A percentile compares a stretch with the other conserved stretches of the same genome.
These are phyloP conservation scores for Acidomyces sp. DNA, from an alignment of 495 filamentous ascomycete species.

Conservation along the genomic window DNA sequence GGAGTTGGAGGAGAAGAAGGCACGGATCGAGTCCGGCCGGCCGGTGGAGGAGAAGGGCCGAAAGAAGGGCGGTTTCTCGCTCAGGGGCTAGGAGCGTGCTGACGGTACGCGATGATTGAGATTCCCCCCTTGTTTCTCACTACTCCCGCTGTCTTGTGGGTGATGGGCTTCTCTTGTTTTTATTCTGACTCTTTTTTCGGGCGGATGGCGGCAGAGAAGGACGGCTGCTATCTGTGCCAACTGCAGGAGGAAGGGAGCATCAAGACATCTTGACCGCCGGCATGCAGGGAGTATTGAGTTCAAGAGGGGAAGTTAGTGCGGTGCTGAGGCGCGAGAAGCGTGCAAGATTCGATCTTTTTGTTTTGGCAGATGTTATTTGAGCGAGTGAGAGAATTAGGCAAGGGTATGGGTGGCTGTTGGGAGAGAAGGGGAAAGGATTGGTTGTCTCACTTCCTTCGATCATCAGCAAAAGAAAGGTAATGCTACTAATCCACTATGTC, in stretches of 20 bases:
- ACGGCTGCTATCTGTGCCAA: conserved; percentile 1
- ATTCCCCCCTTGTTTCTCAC: too few species aligned
- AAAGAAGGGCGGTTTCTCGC: conserved; percentile 94
- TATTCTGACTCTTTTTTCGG: conserved; percentile 1
- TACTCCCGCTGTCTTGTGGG: background rate
- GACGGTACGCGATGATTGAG: conserved; percentile 2
- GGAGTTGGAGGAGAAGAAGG: conserved; percentile 96
- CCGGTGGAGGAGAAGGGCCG: conserved; percentile 93
- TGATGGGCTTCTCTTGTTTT: background rate
- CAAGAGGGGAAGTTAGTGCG: too few species aligned
- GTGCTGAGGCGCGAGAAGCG: too few species aligned
- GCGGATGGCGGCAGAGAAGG: too few species aligned
- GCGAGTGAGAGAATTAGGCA: background rate
- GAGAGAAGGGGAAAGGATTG: background rate
- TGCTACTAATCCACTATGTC: too few species aligned
- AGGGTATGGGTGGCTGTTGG: background rate
- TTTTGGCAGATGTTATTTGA: too few species aligned
- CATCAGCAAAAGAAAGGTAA: too few species aligned
- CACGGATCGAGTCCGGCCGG: conserved; percentile 78
- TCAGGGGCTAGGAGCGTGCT: conserved; percentile 28
- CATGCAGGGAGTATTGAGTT: too few species aligned
- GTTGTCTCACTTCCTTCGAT: too few species aligned
- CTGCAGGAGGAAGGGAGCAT: background rate
- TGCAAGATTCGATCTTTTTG: too few species aligned
- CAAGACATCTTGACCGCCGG: too few species aligned